A percentile compares a stretch with the other conserved stretches of the same genome.
phyloP scores from a whole-genome alignment of 495 filamentous ascomycete species.

The Amorphotheca resinae region DNA sequence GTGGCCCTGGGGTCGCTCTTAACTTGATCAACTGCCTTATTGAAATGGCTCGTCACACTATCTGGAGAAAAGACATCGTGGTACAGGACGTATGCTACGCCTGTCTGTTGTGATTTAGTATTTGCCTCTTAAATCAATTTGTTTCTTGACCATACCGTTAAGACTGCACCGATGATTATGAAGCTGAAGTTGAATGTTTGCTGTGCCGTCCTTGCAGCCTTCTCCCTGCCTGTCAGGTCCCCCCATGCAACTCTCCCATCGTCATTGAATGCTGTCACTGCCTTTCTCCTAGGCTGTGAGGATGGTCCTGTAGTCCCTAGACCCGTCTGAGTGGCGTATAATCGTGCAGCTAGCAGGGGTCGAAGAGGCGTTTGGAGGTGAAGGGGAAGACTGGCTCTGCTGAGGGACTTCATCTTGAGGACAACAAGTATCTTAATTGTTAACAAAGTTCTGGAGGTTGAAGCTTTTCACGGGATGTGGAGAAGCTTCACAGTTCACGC shows the following conservation, averaged over 20 bases:
- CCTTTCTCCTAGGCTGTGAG: conserved; percentile 34
- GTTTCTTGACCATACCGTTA: conserved; percentile 45
- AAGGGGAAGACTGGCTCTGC: conserved; percentile 3
- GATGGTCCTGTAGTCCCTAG: conserved; percentile 23
- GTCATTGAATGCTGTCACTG: conserved; percentile 72
- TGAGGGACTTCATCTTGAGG: conserved; percentile 15
- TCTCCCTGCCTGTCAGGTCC: conserved; percentile 61
- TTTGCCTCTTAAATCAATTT: background rate
- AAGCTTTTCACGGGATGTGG: conserved; percentile 13
- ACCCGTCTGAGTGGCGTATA: conserved; percentile 43
- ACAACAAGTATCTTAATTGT: background rate
- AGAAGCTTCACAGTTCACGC: conserved; percentile 13
- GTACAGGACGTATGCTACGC: conserved; percentile 67
- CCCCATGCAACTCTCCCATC: conserved; percentile 70
- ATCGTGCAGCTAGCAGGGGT: conserved; percentile 20
- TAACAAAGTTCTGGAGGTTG: background rate
- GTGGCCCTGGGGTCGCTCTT: conserved; percentile 56
- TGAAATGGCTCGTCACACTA: conserved; percentile 79
- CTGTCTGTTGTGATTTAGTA: conserved; percentile 39
- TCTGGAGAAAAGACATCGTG: conserved; percentile 77
- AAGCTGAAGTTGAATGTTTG: conserved; percentile 79
- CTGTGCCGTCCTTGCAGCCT: conserved; percentile 74
- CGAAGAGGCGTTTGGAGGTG: conserved; percentile 13
- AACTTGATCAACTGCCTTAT: conserved; percentile 70
- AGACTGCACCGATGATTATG: conserved; percentile 56